Base-by-base conservation (phyloP, 2,329 filamentous ascomycete genomes). In the Bertia moriformis region DNA sequence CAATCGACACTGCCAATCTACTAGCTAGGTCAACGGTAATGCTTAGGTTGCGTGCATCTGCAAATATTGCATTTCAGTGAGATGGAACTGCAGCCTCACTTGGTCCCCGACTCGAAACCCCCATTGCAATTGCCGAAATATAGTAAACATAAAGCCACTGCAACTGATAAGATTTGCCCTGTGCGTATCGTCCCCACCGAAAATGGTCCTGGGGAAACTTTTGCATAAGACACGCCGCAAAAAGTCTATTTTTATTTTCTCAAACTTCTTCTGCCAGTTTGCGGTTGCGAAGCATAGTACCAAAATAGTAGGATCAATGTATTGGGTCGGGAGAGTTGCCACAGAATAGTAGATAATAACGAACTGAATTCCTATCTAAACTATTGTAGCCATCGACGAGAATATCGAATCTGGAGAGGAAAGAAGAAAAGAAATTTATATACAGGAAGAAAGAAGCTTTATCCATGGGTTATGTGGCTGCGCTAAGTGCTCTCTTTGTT, bases 101-200 rank as follows among this genome's bases (percentile, higher is more conserved):
- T 10, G 24, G 24, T 29, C 24, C 24, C 24, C 24, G 24, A 29
- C n/a, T 29, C 24, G 24, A 10, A 29, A 10, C n/a, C 24, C 24
- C 24, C 10, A 29, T n/a, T n/a, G 24, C 24, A 29, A n/a, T 29
- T 29, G 24, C n/a, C 24, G 10, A 29, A n/a, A 29, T 10, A 29
- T 29, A 29, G 24, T 29, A 29, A 29, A 29, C n/a, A n/a, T n/a
- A 29, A 29, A 29, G 24, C 24, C 24, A 29, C 24, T 29, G 24
- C 24, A 29, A n/a, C 24, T 29, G 24, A 29, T n/a, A n/a, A 29
- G 24, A 29, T 29, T 10, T 29, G 24, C 24, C 24, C n/a, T 29
- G 10, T 29, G 24, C 24, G 24, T 29, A 10, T 29, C 24, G 24
- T 29, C 24, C 24, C 24, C 24, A 29, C 24, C 24, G n/a, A 29